A percentile compares a stretch with the other conserved stretches of the same genome.
These are phyloP conservation scores for Vachellia pachyceras DNA, from an alignment of 306 rosid species.

Conservation along the genomic window DNA sequence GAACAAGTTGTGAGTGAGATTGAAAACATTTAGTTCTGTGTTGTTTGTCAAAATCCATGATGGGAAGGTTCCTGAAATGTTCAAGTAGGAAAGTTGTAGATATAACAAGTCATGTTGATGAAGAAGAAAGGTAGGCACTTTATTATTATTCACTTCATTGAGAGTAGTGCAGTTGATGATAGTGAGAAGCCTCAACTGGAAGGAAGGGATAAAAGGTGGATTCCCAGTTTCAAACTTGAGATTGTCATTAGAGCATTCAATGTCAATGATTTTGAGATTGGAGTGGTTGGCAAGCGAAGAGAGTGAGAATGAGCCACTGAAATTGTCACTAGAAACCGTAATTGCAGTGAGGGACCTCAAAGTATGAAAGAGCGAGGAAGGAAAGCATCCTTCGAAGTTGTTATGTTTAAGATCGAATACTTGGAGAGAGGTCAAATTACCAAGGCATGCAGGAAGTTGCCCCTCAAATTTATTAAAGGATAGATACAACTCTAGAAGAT, in stretches of 20 bases:
- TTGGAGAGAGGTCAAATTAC: constrained; percentile 14
- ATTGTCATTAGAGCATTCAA: not conserved
- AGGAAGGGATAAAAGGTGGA: constrained; percentile 21
- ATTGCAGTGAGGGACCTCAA: not conserved
- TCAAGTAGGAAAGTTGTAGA: not conserved
- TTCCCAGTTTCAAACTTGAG: constrained; percentile 39
- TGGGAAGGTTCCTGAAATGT: constrained; percentile 26
- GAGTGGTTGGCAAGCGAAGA: constrained; percentile 29
- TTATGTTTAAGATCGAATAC: not conserved
- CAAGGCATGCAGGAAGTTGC: not conserved
- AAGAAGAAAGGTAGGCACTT: constrained; percentile 30
- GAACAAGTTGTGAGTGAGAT: constrained; percentile 3
- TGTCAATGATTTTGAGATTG: not conserved
- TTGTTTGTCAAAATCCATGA: constrained; percentile 35
- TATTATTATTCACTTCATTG: not conserved
- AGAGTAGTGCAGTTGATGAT: not conserved
- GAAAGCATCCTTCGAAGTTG: constrained; percentile 6
- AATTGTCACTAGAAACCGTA: not conserved
- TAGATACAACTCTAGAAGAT: not conserved
- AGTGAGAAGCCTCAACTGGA: not conserved
- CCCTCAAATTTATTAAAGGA: not conserved
- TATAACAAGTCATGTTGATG: constrained; percentile 13
- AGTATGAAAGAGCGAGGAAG: not conserved
- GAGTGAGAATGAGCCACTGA: not conserved
- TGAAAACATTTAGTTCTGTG: not conserved